Percentiles rank a stretch among this genome's conserved stretches.
phyloP scores from a whole-genome alignment of 371 early-diverging fungal species.

The Mucor velutinosus region DNA sequence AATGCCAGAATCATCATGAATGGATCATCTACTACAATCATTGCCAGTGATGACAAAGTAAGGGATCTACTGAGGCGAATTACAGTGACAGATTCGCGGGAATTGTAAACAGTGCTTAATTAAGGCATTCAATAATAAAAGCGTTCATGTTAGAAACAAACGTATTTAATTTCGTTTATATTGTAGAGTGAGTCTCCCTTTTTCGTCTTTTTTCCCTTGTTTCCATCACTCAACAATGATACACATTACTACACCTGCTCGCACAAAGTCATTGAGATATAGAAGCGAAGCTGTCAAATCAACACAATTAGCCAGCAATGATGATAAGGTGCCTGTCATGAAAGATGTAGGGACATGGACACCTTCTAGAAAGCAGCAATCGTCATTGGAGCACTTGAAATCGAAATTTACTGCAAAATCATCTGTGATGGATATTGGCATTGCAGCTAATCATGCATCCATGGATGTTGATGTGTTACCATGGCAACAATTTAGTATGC shows the following conservation, averaged over 20 bases:
- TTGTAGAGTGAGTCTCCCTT: constrained; percentile 1
- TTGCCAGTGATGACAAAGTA: constrained; percentile 23
- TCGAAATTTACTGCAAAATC: constrained; percentile 1
- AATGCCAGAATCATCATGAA: constrained; percentile 20
- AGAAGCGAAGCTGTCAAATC: neutral
- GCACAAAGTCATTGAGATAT: neutral
- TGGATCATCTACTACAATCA: constrained; percentile 14
- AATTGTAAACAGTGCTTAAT: neutral
- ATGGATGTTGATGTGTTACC: neutral
- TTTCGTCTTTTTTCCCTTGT: neutral
- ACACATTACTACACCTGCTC: neutral
- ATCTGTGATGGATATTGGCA: neutral
- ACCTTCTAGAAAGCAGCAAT: neutral
- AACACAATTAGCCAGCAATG: neutral
- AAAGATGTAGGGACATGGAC: neutral
- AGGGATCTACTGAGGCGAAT: constrained; percentile 20
- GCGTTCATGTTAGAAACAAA: neutral
- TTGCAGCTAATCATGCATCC: neutral
- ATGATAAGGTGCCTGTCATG: neutral
- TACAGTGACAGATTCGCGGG: constrained; percentile 10
- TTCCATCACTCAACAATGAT: neutral
- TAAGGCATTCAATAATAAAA: neutral
- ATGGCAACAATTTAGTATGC: constrained; percentile 11
- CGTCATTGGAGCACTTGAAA: neutral
- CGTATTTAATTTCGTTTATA: neutral